These are phyloP conservation scores for Hirsutella rhossiliensis DNA, from an alignment of 2,329 filamentous ascomycete species.

Conservation along the genomic window DNA sequence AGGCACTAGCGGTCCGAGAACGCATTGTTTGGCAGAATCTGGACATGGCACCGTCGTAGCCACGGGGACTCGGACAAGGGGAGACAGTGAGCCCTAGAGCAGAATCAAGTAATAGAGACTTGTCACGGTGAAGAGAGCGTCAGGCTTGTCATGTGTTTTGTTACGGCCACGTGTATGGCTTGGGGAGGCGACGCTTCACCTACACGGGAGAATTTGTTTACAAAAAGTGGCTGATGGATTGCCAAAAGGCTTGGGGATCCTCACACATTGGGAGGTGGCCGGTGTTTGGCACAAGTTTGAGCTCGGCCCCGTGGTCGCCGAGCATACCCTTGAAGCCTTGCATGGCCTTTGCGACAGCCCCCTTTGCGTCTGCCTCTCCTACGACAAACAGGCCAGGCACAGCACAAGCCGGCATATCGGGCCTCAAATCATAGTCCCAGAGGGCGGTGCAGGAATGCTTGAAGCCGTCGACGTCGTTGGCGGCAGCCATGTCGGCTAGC, in stretches of 20 bases:
- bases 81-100: no score
- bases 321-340: slow-evolving; percentile 53
- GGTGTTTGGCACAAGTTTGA: slow-evolving; percentile 55
- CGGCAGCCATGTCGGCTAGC: slow-evolving; percentile 57
- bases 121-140: no score
- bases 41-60: no score
- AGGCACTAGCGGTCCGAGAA: no score
- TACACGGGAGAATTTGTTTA: slow-evolving; percentile 10
- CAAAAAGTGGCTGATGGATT: slow-evolving; percentile 48
- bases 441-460: slow-evolving; percentile 55
- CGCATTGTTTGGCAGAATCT: no score
- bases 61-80: no score
- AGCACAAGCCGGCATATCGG: slow-evolving; percentile 36
- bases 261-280: slow-evolving; percentile 84
- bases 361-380: slow-evolving; percentile 58
- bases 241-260: slow-evolving; percentile 54
- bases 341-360: slow-evolving; percentile 68
- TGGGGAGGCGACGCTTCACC: neutral
- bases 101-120: no score
- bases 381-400: slow-evolving; percentile 59
- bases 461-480: slow-evolving; percentile 61
- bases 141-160: no score
- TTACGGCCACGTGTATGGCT: neutral
- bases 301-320: slow-evolving; percentile 40
- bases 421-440: slow-evolving; percentile 57